Conservation (phyloP, 2,329 filamentous ascomycete genomes). For the Trichoderma atrobrunneum region DNA sequence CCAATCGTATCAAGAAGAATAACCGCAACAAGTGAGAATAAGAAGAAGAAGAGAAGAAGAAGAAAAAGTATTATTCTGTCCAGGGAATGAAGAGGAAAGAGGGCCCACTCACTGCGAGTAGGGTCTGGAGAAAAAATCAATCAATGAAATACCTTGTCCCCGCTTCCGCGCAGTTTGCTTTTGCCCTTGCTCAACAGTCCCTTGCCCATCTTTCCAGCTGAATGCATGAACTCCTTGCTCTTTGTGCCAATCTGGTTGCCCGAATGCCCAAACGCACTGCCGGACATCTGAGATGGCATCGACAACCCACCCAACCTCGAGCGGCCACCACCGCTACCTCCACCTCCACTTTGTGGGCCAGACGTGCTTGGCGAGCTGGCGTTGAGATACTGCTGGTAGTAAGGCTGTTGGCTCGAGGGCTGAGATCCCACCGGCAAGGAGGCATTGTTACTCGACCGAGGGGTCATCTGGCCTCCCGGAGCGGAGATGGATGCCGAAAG, state of each 20-base stretch:
- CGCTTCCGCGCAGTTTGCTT: conserved; percentile 70
- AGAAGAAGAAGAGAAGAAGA: conserved; percentile 14
- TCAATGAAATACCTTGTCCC: conserved; percentile 87
- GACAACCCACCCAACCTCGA: conserved; percentile 35
- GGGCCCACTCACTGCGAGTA: conserved; percentile 24
- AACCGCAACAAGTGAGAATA: conserved; percentile 22
- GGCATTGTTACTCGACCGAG: conserved; percentile 9
- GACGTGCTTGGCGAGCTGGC: conserved; percentile 35
- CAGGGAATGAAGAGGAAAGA: conserved; percentile 26
- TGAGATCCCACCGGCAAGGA: conserved; percentile 27
- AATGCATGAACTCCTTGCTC: conserved; percentile 84
- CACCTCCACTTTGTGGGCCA: conserved; percentile 28
- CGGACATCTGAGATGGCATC: conserved; percentile 40
- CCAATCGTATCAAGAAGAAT: conserved; percentile 13
- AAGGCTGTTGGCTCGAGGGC: conserved; percentile 40
- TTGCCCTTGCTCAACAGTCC: conserved; percentile 88
- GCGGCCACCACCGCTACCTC: conserved; percentile 25
- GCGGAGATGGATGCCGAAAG: conserved; percentile 17
- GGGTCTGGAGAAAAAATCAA: conserved; percentile 33
- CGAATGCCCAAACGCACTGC: conserved; percentile 51
- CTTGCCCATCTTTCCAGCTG: conserved; percentile 85
- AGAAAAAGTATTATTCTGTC: conserved; percentile 26
- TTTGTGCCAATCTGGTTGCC: conserved; percentile 70
- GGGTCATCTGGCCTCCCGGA: conserved; percentile 21
- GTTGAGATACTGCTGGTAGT: conserved; percentile 57